These are phyloP conservation scores for Volvox africanus DNA, from an alignment of 139 green algal species.

Conservation along the genomic window DNA sequence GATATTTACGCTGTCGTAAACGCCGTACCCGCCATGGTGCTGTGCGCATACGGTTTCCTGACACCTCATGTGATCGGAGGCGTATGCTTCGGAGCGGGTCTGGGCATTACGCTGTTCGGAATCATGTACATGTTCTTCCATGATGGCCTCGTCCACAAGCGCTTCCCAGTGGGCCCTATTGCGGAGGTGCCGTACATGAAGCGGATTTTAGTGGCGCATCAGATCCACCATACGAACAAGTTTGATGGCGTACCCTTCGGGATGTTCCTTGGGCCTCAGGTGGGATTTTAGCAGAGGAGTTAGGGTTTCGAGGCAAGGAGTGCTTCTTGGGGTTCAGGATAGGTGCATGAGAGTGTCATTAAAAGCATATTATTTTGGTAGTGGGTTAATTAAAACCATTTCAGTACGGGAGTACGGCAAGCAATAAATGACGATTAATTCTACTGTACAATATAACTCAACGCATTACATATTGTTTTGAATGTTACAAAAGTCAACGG, in stretches of 20 bases:
- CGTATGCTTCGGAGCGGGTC: conserved; percentile 90
- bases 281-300: background rate
- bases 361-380: background rate
- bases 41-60: conserved; percentile 94
- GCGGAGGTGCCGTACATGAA: conserved; percentile 91
- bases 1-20: conserved; percentile 97
- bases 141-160: conserved; percentile 95
- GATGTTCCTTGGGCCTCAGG: conserved; percentile 88
- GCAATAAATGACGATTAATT: background rate
- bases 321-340: background rate
- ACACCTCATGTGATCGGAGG: conserved; percentile 80
- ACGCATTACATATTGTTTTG: too few species aligned
- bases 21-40: conserved; percentile 90
- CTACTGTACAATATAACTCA: too few species aligned
- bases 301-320: background rate
- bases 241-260: conserved; percentile 95
- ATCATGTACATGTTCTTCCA: conserved; percentile 99
- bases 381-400: background rate
- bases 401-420: background rate
- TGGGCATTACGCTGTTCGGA: conserved; percentile 98
- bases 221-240: conserved; percentile 96
- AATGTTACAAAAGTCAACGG: too few species aligned
- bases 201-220: conserved; percentile 90
- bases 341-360: background rate
- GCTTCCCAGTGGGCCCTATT: conserved; percentile 95